Conservation (phyloP, 805 yeast species). For the Candida coleopterorum region DNA sequence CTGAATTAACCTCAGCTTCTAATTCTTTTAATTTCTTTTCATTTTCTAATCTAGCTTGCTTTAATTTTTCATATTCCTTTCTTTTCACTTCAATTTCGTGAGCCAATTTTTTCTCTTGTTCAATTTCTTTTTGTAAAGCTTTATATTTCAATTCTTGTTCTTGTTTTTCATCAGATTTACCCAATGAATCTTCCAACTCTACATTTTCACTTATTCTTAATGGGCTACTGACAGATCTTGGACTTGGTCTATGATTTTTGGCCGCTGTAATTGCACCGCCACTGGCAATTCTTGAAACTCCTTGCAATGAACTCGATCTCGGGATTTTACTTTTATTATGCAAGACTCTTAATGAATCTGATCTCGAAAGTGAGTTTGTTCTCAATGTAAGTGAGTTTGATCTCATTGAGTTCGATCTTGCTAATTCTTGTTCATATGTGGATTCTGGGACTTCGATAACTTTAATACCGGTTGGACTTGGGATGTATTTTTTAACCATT, state of each 20-base stretch:
- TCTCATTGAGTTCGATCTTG: slow-evolving; percentile 37
- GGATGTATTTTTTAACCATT: slow-evolving; percentile 65
- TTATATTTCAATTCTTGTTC: slow-evolving; percentile 24
- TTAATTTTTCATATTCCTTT: slow-evolving; percentile 31
- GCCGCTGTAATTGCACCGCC: slow-evolving; percentile 4
- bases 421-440: slow-evolving; percentile 31
- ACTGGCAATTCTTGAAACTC: slow-evolving; percentile 9
- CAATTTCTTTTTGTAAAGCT: slow-evolving; percentile 31
- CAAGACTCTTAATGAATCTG: slow-evolving; percentile 14
- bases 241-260: neutral
- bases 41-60: slow-evolving; percentile 16
- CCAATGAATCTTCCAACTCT: slow-evolving; percentile 18
- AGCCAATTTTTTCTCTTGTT: slow-evolving; percentile 34
- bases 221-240: slow-evolving; percentile 5
- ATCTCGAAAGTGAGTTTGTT: slow-evolving; percentile 23
- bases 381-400: slow-evolving; percentile 30
- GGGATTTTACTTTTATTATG: slow-evolving; percentile 11
- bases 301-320: slow-evolving; percentile 21
- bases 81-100: slow-evolving; percentile 34
- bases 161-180: slow-evolving; percentile 16
- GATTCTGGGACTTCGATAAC: slow-evolving; percentile 64
- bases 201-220: slow-evolving; percentile 14
- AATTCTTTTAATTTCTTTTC: slow-evolving; percentile 20
- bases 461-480: slow-evolving; percentile 68
- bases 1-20: slow-evolving; percentile 7